phyloP scores from a whole-genome alignment of 108 stramenopile species.

The Cyclostephanos invisitatus region DNA sequence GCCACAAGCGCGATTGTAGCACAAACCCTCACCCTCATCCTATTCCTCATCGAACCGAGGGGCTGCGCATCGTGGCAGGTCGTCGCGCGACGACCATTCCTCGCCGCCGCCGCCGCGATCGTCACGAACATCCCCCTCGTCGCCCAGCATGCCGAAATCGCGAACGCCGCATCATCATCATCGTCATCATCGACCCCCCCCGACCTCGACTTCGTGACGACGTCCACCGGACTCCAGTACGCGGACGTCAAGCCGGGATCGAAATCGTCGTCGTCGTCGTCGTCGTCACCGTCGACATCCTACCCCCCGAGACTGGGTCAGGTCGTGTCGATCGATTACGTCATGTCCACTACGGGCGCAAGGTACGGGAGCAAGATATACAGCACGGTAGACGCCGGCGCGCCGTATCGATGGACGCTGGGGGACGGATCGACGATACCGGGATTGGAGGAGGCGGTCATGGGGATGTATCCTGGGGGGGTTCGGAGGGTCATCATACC shows the following conservation, averaged over 20 bases:
- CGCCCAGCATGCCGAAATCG: too few species aligned
- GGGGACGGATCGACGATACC: slow-evolving; percentile 69
- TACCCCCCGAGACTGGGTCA: slow-evolving; percentile 34
- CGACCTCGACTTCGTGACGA: slow-evolving; percentile 33
- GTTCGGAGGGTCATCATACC: slow-evolving; percentile 71
- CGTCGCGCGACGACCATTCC: too few species aligned
- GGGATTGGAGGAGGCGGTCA: slow-evolving; percentile 67
- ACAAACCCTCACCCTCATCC: neutral
- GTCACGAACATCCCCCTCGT: slow-evolving; percentile 1
- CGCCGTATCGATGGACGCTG: slow-evolving; percentile 67
- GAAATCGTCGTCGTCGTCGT: slow-evolving; percentile 19
- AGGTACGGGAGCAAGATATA: slow-evolving; percentile 73
- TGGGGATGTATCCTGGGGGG: slow-evolving; percentile 67
- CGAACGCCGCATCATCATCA: slow-evolving; percentile 15
- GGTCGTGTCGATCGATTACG: slow-evolving; percentile 68
- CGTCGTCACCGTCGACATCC: slow-evolving; percentile 10
- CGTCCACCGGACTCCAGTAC: slow-evolving; percentile 61
- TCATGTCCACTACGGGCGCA: slow-evolving; percentile 76
- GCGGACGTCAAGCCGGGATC: slow-evolving; percentile 68
- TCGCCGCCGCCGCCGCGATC: slow-evolving; percentile 13
- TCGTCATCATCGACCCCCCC: neutral
- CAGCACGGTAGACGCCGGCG: slow-evolving; percentile 54
- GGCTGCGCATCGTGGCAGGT: slow-evolving; percentile 13
- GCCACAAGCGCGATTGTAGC: neutral
- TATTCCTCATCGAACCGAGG: neutral